Evolutionary conservation across 2,329 filamentous ascomycete genomes (phyloP).

Genomic region (Nemania sp.): DNA sequence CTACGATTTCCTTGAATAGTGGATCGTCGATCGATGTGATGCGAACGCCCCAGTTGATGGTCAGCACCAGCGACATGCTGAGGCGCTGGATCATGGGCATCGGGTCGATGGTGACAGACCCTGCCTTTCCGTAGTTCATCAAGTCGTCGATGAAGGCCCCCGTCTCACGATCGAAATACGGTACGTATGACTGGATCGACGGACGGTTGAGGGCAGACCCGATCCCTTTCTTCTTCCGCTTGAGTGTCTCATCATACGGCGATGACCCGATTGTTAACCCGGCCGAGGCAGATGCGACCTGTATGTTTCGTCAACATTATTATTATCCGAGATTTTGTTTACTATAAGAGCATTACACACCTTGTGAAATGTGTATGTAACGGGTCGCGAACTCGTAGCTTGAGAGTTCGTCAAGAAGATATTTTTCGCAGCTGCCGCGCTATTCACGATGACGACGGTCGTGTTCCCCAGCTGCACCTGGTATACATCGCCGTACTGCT

Average conservation of each 20-base stretch:
- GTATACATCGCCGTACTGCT: slow-evolving; percentile 66
- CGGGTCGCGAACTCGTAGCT: slow-evolving; percentile 75
- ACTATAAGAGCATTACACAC: slow-evolving; percentile 46
- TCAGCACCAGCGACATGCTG: slow-evolving; percentile 73
- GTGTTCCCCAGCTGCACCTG: slow-evolving; percentile 70
- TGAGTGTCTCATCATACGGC: slow-evolving; percentile 82
- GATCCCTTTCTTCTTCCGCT: slow-evolving; percentile 74
- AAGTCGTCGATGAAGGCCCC: slow-evolving; percentile 73
- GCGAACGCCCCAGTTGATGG: slow-evolving; percentile 77
- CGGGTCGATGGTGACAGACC: slow-evolving; percentile 68
- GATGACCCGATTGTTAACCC: slow-evolving; percentile 84
- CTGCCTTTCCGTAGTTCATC: slow-evolving; percentile 64
- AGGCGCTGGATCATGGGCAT: slow-evolving; percentile 74
- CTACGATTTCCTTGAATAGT: slow-evolving; percentile 72
- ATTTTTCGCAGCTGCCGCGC: slow-evolving; percentile 71
- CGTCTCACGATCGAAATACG: slow-evolving; percentile 78
- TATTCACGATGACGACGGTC: slow-evolving; percentile 77
- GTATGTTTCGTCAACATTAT: background rate
- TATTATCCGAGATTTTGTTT: too few relatives aligned
- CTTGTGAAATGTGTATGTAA: slow-evolving; percentile 78
- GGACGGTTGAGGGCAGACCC: slow-evolving; percentile 78
- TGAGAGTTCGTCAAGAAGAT: slow-evolving; percentile 82
- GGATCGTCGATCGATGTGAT: slow-evolving; percentile 71
- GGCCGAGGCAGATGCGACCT: slow-evolving; percentile 68
- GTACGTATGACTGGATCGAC: slow-evolving; percentile 77